Conservation (phyloP, 2,329 filamentous ascomycete species). For the Diaporthe vexans region DNA sequence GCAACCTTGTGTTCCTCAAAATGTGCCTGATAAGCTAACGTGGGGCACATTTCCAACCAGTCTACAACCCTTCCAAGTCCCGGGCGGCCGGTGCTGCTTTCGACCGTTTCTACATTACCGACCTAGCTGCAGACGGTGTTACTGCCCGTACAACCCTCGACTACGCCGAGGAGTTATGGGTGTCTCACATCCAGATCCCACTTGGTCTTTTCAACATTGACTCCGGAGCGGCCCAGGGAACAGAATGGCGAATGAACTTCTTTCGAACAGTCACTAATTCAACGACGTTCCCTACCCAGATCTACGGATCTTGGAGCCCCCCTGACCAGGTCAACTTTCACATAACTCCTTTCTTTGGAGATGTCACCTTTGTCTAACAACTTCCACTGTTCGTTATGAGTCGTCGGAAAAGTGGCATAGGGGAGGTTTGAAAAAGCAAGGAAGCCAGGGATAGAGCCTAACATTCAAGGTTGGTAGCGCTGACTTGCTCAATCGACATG, state of each 20-base stretch:
- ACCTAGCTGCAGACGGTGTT: constrained; percentile 58
- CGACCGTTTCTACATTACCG: constrained; percentile 58
- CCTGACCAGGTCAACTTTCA: constrained; percentile 63
- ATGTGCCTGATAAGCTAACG: not conserved
- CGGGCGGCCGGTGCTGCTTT: constrained; percentile 57
- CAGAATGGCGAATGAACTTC: constrained; percentile 67
- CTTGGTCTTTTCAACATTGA: constrained; percentile 66
- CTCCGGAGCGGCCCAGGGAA: constrained; percentile 56
- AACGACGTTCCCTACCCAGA: constrained; percentile 59
- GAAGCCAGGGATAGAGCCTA: not conserved
- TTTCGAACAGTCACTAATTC: constrained; percentile 61
- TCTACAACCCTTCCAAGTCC: constrained; percentile 64
- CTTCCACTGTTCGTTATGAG: too few relatives aligned
- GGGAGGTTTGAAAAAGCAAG: constrained; percentile 44
- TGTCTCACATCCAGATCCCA: constrained; percentile 58
- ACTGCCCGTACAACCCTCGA: constrained; percentile 56
- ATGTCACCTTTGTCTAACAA: constrained; percentile 50
- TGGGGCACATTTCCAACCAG: not conserved
- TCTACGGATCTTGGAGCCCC: constrained; percentile 61
- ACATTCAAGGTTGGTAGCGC: not conserved
- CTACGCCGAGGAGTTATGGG: constrained; percentile 54
- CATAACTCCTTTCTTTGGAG: constrained; percentile 61
- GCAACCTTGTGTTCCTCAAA: not conserved
- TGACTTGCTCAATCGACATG: not conserved
- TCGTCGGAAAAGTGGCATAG: too few relatives aligned